A percentile compares a stretch with the other conserved stretches of the same genome.
These are phyloP conservation scores for Jacaranda copaia DNA, from an alignment of 257 asterid genomes.

Conservation along the genomic window DNA sequence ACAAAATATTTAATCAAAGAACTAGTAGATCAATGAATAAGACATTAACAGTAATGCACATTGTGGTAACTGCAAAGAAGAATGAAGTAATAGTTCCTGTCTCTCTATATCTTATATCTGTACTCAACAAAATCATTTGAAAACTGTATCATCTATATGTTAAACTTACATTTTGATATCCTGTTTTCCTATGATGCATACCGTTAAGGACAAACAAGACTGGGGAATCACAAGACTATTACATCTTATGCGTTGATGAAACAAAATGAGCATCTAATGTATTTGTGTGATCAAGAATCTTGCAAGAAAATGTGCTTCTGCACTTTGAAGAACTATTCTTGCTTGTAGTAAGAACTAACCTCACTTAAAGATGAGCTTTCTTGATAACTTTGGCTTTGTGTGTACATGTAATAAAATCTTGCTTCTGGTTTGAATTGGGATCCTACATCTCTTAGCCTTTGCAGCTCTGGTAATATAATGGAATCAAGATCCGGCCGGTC, in stretches of 20 bases:
- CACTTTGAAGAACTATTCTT: constrained; percentile 27
- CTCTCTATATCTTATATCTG: constrained; percentile 5
- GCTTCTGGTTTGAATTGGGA: constrained; percentile 15
- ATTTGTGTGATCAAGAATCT: not conserved
- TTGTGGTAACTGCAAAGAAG: not conserved
- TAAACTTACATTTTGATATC: too few species aligned
- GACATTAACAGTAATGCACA: too few species aligned
- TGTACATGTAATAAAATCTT: constrained; percentile 21
- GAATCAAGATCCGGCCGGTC: constrained; percentile 82
- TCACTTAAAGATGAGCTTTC: constrained; percentile 47
- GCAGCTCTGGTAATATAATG: constrained; percentile 71
- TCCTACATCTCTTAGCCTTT: constrained; percentile 58
- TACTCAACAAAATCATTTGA: too few species aligned
- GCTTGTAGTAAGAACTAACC: constrained; percentile 31
- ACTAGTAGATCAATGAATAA: too few species aligned
- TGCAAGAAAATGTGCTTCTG: constrained; percentile 16
- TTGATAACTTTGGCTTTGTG: constrained; percentile 32
- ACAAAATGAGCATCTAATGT: not conserved
- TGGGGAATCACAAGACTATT: not conserved
- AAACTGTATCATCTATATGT: too few species aligned
- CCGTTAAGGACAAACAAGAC: too few species aligned
- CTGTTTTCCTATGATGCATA: too few species aligned
- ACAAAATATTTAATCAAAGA: too few species aligned
- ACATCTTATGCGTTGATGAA: not conserved
- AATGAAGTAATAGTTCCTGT: not conserved